Conservation (phyloP, 192 early-diverging fungal genomes). For the Coemansia sp. region DNA sequence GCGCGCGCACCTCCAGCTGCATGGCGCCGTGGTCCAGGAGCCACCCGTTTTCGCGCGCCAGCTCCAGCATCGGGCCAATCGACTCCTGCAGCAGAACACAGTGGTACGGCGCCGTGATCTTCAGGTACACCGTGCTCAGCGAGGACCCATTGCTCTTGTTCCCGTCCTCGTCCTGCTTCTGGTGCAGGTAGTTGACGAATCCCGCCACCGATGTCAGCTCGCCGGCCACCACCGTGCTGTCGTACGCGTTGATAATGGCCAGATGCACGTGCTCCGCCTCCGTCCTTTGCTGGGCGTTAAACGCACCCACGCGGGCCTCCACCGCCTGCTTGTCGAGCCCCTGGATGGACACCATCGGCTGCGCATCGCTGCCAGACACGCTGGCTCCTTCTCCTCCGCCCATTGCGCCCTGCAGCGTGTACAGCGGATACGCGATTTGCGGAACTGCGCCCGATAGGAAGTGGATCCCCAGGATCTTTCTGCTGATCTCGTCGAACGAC, state of each 20-base stretch:
- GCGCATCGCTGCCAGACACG: background rate
- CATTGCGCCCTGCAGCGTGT: background rate
- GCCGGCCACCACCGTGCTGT: constrained; percentile 29
- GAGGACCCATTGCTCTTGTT: constrained; percentile 60
- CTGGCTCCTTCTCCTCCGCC: background rate
- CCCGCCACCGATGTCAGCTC: constrained; percentile 1
- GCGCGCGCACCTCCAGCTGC: constrained; percentile 70
- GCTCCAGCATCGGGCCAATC: background rate
- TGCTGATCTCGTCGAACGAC: constrained; percentile 73
- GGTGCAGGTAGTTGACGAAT: constrained; percentile 11
- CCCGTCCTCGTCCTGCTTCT: constrained; percentile 47
- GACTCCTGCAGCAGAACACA: constrained; percentile 12
- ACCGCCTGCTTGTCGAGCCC: constrained; percentile 11
- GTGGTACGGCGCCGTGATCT: constrained; percentile 84
- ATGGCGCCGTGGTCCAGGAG: constrained; percentile 11
- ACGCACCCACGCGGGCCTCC: constrained; percentile 5
- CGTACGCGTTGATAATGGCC: constrained; percentile 21
- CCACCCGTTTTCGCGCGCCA: constrained; percentile 32
- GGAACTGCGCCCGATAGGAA: constrained; percentile 84
- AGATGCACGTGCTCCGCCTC: constrained; percentile 14
- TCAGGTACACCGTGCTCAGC: constrained; percentile 76
- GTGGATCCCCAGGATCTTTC: constrained; percentile 78
- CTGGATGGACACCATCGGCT: constrained; percentile 34
- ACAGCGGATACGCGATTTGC: constrained; percentile 58
- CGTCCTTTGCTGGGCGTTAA: constrained; percentile 14